A percentile compares a stretch with the other conserved stretches of the same genome.
Conservation (phyloP, 2,329 filamentous ascomycete genomes). For the Fusarium chuoi region DNA sequence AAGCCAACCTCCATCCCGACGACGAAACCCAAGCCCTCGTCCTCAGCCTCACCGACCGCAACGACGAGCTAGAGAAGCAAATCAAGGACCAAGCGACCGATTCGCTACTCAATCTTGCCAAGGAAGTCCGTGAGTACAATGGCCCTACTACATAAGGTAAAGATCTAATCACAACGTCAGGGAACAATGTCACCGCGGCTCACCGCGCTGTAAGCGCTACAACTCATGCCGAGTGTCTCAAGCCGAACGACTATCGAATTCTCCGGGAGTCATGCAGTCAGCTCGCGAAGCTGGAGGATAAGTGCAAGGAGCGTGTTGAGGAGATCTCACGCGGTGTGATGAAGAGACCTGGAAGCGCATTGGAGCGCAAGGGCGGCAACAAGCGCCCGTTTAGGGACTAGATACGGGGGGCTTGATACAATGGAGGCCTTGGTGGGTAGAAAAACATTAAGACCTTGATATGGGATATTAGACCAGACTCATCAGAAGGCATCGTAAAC, state of each 20-base stretch:
- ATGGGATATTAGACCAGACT: too few relatives aligned
- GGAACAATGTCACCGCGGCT: background rate
- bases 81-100: accelerated
- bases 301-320: accelerated
- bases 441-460: accelerated
- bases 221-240: accelerated
- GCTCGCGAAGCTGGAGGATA: background rate
- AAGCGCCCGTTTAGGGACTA: background rate
- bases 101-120: background rate
- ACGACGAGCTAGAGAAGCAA: background rate
- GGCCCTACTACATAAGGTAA: accelerated
- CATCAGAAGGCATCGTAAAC: too few relatives aligned
- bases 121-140: background rate
- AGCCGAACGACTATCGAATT: accelerated
- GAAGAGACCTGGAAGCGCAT: background rate
- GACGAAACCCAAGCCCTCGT: background rate
- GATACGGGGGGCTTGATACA: accelerated
- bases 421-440: accelerated
- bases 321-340: accelerated
- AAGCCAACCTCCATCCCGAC: background rate
- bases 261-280: accelerated
- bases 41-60: background rate
- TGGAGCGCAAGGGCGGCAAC: background rate
- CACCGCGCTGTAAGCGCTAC: background rate
- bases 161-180: accelerated